These are phyloP conservation scores for Metschnikowia sp. DNA, from an alignment of 805 yeast genomes.

Conservation along the genomic window DNA sequence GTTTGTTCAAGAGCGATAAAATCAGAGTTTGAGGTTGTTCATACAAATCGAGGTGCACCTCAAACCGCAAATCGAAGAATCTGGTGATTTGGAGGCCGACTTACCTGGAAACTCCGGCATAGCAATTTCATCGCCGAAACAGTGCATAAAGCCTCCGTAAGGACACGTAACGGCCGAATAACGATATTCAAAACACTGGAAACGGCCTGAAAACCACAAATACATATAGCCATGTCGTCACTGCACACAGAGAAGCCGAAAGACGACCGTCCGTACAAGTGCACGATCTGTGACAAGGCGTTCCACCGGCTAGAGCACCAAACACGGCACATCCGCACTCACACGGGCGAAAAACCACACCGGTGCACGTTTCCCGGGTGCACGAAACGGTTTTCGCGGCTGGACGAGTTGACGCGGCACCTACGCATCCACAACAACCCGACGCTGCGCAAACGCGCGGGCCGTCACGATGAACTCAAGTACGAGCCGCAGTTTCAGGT, in stretches of 20 bases:
- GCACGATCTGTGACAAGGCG: slow-evolving; percentile 81
- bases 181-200: too few species aligned
- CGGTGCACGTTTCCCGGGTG: slow-evolving; percentile 84
- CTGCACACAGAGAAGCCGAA: slow-evolving; percentile 9
- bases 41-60: too few species aligned
- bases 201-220: not conserved
- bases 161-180: too few species aligned
- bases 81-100: too few species aligned
- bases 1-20: too few species aligned
- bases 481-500: slow-evolving; percentile 4
- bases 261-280: slow-evolving; percentile 67
- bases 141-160: too few species aligned
- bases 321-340: slow-evolving; percentile 87
- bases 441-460: slow-evolving; percentile 16
- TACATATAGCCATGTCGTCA: not conserved
- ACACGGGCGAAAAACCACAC: slow-evolving; percentile 92
- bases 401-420: slow-evolving; percentile 86
- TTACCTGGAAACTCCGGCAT: too few species aligned
- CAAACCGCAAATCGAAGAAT: too few species aligned
- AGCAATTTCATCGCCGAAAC: too few species aligned
- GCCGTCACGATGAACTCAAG: slow-evolving; percentile 8
- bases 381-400: slow-evolving; percentile 70
- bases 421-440: slow-evolving; percentile 73
- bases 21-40: too few species aligned
- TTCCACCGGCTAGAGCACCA: slow-evolving; percentile 88